phyloP scores from a whole-genome alignment of 2,329 filamentous ascomycete species.

The Xylariaceae sp. region DNA sequence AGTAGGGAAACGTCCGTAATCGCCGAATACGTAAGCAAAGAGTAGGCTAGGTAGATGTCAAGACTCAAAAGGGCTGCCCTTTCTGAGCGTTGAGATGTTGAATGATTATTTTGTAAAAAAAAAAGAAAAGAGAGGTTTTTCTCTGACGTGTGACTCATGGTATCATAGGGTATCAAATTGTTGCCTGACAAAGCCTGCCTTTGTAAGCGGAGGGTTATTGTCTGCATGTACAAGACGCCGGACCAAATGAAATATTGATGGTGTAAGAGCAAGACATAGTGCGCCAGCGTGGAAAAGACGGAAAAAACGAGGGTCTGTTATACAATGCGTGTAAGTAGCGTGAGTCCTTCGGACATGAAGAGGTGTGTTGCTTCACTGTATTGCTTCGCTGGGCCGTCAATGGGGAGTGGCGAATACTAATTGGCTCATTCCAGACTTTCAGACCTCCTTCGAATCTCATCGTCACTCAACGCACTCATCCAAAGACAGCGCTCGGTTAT shows the following conservation, averaged over 20 bases:
- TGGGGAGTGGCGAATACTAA: background rate
- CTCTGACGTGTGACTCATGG: slow-evolving; percentile 17
- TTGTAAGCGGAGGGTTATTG: slow-evolving; percentile 16
- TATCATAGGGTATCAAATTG: slow-evolving; percentile 28
- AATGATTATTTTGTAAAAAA: slow-evolving; percentile 8
- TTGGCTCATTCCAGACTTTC: slow-evolving; percentile 41
- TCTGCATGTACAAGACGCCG: slow-evolving; percentile 19
- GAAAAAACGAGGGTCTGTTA: slow-evolving; percentile 17
- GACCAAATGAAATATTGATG: slow-evolving; percentile 21
- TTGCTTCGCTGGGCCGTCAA: background rate
- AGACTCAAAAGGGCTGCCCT: slow-evolving; percentile 1
- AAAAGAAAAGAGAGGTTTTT: slow-evolving; percentile 8
- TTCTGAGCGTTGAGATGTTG: slow-evolving; percentile 11
- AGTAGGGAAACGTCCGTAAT: background rate
- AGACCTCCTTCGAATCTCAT: slow-evolving; percentile 60
- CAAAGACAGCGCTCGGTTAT: slow-evolving; percentile 78
- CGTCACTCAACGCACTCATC: slow-evolving; percentile 70
- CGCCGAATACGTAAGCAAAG: background rate
- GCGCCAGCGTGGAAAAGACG: slow-evolving; percentile 12
- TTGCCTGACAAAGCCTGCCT: slow-evolving; percentile 16
- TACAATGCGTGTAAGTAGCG: slow-evolving; percentile 16
- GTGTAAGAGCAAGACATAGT: slow-evolving; percentile 17
- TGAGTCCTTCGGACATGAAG: no score
- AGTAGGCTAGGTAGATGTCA: slow-evolving; percentile 2
- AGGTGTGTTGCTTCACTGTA: no score